A percentile compares a stretch with the other conserved stretches of the same genome.
Evolutionary conservation across 2,329 filamentous ascomycete species (phyloP).

Genomic region (Penicillium sclerotigenum): DNA sequence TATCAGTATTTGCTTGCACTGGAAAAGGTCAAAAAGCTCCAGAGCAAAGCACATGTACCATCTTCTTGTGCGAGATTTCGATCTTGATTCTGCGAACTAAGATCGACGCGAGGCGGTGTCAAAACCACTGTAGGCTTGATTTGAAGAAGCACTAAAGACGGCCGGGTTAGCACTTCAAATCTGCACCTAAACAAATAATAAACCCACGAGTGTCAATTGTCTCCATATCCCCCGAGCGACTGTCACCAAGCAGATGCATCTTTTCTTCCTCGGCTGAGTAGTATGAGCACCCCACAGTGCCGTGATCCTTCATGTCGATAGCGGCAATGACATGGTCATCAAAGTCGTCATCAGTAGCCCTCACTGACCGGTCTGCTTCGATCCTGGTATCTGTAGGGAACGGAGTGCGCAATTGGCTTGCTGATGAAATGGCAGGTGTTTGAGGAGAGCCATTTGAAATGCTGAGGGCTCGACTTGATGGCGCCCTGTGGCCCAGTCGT

Average conservation of each 20-base stretch:
- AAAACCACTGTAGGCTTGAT: slow-evolving; percentile 61
- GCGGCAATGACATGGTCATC: slow-evolving; percentile 72
- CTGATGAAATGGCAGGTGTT: slow-evolving; percentile 5
- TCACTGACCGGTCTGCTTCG: slow-evolving; percentile 31
- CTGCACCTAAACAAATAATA: background rate
- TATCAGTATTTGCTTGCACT: background rate
- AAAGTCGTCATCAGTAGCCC: slow-evolving; percentile 49
- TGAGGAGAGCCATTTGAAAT: background rate
- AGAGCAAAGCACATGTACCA: slow-evolving; percentile 26
- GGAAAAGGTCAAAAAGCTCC: background rate
- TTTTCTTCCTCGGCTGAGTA: slow-evolving; percentile 69
- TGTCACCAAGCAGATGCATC: slow-evolving; percentile 74
- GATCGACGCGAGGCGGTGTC: slow-evolving; percentile 55
- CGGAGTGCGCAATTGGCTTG: slow-evolving; percentile 9
- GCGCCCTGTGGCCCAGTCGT: background rate
- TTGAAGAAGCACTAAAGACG: slow-evolving; percentile 55
- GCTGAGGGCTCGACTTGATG: slow-evolving; percentile 7
- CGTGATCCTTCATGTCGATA: slow-evolving; percentile 68
- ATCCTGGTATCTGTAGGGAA: slow-evolving; percentile 3
- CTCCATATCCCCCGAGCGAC: slow-evolving; percentile 65
- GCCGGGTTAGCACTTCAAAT: slow-evolving; percentile 3
- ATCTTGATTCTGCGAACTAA: slow-evolving; percentile 34
- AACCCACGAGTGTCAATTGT: slow-evolving; percentile 57
- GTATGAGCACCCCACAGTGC: slow-evolving; percentile 77
- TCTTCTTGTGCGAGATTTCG: slow-evolving; percentile 46